A percentile compares a stretch with the other conserved stretches of the same genome.
phyloP scores from a whole-genome alignment of 176 grass and related monocot genomes.

The Ananas comosus region DNA sequence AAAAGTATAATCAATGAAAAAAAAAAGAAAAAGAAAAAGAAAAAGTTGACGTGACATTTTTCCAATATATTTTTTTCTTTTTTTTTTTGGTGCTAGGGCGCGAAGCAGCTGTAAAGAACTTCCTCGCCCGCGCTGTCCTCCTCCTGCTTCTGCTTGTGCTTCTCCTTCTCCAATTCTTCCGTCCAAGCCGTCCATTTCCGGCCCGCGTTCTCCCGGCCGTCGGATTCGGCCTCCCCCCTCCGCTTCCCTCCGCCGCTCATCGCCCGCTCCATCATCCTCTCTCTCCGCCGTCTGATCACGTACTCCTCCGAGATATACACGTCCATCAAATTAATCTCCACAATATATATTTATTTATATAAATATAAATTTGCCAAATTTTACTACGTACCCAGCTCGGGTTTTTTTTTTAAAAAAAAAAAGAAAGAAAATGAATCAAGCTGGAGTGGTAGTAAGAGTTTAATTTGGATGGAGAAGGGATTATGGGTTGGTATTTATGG shows the following conservation, averaged over 20 bases:
- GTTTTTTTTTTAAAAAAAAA: too few relatives aligned
- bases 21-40: too few relatives aligned
- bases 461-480: neutral
- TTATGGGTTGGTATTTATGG: conserved; percentile 23
- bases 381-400: neutral
- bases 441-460: neutral
- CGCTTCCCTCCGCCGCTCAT: neutral
- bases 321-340: conserved; percentile 34
- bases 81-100: conserved; percentile 1
- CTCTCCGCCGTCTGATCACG: conserved; percentile 39
- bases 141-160: neutral
- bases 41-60: too few relatives aligned
- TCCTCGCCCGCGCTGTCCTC: conserved; percentile 1
- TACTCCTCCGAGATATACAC: conserved; percentile 87
- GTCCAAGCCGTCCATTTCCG: conserved; percentile 23
- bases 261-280: conserved; percentile 25
- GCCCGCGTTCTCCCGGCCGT: neutral
- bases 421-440: neutral
- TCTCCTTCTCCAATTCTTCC: neutral
- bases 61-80: neutral
- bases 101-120: conserved; percentile 17
- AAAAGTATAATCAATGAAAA: too few relatives aligned
- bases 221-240: neutral
- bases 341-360: too few relatives aligned
- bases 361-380: neutral